These are phyloP conservation scores for Podaxis pistillaris DNA, from an alignment of 768 basidiomycete species.

Conservation along the genomic window DNA sequence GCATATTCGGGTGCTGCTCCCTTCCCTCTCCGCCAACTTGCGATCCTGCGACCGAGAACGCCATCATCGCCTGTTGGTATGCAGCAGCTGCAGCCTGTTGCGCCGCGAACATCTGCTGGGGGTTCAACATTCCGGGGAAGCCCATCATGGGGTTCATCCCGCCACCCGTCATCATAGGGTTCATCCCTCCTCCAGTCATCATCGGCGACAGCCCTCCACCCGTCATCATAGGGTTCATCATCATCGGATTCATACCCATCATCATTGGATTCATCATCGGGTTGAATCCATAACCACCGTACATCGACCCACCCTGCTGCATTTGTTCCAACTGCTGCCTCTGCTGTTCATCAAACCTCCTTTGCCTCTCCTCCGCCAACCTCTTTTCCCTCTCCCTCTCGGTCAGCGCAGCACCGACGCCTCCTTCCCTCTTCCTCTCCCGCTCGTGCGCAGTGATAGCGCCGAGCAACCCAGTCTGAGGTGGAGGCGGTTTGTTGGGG, in stretches of 20 bases:
- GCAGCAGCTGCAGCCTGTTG: conserved; percentile 78
- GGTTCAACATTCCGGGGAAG: conserved; percentile 67
- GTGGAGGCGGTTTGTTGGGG: conserved; percentile 91
- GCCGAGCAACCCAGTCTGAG: conserved; percentile 92
- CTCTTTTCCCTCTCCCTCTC: conserved; percentile 94
- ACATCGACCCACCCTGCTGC: conserved; percentile 76
- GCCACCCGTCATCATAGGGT: conserved; percentile 45
- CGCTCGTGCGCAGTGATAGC: conserved; percentile 95
- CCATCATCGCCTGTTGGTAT: conserved; percentile 88
- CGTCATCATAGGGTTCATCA: conserved; percentile 51
- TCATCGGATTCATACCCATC: conserved; percentile 53
- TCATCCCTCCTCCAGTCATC: conserved; percentile 47
- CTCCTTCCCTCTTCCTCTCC: conserved; percentile 92
- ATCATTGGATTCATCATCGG: conserved; percentile 82
- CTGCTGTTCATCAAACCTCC: conserved; percentile 90
- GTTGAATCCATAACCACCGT: conserved; percentile 57
- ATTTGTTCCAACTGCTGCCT: conserved; percentile 89
- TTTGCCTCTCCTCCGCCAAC: conserved; percentile 87
- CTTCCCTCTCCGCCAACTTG: conserved; percentile 62
- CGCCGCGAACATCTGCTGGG: conserved; percentile 84
- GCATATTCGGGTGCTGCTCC: conserved; percentile 35
- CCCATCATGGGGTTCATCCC: conserved; percentile 47
- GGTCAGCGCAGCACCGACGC: conserved; percentile 90
- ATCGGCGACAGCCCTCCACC: conserved; percentile 47
- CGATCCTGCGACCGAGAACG: conserved; percentile 72